Evolutionary conservation across 495 filamentous ascomycete species (phyloP).

Genomic region (Xylaria cubensis): DNA sequence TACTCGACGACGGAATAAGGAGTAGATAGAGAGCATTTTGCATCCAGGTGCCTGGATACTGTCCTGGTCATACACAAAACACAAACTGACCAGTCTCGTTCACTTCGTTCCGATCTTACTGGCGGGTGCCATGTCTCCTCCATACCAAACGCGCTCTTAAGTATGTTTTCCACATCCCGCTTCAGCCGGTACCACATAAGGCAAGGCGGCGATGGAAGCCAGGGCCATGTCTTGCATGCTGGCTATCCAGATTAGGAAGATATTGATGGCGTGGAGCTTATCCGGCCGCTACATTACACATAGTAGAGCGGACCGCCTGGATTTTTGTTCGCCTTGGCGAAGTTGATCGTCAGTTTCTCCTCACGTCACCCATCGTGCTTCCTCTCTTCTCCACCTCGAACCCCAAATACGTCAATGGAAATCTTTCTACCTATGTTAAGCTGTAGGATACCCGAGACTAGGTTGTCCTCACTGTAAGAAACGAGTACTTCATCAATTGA

Average conservation of each 20-base stretch:
- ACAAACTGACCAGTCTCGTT: not conserved
- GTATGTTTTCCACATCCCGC: constrained; percentile 16
- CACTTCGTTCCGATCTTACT: not conserved
- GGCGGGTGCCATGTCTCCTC: not conserved
- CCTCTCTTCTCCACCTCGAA: not conserved
- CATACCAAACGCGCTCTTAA: constrained; percentile 17
- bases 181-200: constrained; percentile 19
- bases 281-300: constrained; percentile 1
- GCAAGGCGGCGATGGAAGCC: constrained; percentile 19
- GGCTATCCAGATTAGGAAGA: constrained; percentile 13
- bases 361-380: constrained; percentile 19
- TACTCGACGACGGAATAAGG: not conserved
- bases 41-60: not conserved
- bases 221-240: constrained; percentile 30
- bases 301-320: not conserved
- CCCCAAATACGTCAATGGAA: not conserved
- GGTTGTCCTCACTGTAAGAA: not conserved
- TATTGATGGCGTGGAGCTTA: constrained; percentile 15
- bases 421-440: not conserved
- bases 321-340: constrained; percentile 22
- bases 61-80: not conserved
- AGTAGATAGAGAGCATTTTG: too few species aligned
- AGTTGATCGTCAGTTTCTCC: constrained; percentile 12
- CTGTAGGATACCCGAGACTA: not conserved
- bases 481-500: not conserved